Conservation (phyloP, 2,329 filamentous ascomycete genomes). For the Phaeosphaeria sp. region DNA sequence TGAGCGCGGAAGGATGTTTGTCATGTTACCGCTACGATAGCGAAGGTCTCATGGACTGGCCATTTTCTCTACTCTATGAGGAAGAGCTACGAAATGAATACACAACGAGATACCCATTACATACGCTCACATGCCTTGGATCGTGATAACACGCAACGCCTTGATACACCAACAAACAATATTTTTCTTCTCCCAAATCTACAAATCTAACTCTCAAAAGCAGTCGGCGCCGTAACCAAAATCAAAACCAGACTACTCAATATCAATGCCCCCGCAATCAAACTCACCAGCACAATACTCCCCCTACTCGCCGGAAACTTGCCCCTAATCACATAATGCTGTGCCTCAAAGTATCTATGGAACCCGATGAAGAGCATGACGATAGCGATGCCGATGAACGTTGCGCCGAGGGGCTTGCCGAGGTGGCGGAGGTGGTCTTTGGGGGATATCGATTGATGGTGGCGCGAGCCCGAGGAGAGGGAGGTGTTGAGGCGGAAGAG, state of each 20-base stretch:
- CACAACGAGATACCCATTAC: constrained; percentile 31
- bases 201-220: constrained; percentile 54
- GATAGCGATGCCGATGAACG: constrained; percentile 79
- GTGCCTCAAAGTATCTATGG: constrained; percentile 77
- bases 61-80: constrained; percentile 5
- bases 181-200: constrained; percentile 4
- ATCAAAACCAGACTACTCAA: constrained; percentile 67
- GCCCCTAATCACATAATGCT: constrained; percentile 79
- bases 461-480: constrained; percentile 11
- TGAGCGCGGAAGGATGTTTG: constrained; percentile 1
- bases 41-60: constrained; percentile 6
- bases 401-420: constrained; percentile 63
- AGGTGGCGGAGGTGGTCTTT: constrained; percentile 33
- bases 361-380: constrained; percentile 78
- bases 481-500: constrained; percentile 80
- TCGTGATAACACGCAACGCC: no score
- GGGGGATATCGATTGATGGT: constrained; percentile 4
- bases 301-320: constrained; percentile 82
- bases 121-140: background rate
- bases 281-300: constrained; percentile 73
- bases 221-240: constrained; percentile 59
- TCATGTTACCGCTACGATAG: constrained; percentile 2
- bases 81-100: constrained; percentile 12
- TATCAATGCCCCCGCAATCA: constrained; percentile 67
- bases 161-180: background rate